Evolutionary conservation across 305 asterid species (phyloP), one percentile per base, ranked within the genome.

Genomic region (Fraxinus ornus): DNA sequence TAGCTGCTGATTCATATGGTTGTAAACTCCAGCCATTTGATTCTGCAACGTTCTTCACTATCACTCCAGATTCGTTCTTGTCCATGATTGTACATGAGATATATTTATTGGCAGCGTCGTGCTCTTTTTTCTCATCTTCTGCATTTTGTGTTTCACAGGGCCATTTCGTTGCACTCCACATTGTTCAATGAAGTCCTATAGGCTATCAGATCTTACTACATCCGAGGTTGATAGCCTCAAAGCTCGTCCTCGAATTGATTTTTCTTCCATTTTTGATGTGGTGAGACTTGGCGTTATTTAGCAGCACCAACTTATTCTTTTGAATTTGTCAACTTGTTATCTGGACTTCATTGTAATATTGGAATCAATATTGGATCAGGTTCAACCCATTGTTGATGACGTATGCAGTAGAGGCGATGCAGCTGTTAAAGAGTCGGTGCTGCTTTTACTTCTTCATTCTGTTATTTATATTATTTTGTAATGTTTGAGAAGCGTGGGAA

Each of bases 381-480:
- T 96, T 88, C 97, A 96, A 74, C 99, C 98, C 83, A 96, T 96
- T 87, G 97, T 96, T 83, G 98, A 96, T 79, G 98, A 93, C 81
- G 90, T 96, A 3, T 90, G 94, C 82, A 85, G 79, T 73, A 89
- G 94, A 89, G 99, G 99, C 44, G 98, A 96, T 89, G 91, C 91
- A n/a, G 98, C 99, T 76, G 97, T 96, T 80, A 93, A 92, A 87
- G 99, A 96, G 98, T 96, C 83, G 74, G 98, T 88, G 83, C 88
- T 86, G 88, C 82, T 79, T 80, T 84, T 76, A 57, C 85, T 84
- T 80, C 36, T 75, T 82, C 52, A 66, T 64, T 80, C 39, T 80
- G 68, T 64, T 84, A 72, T 68, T 70, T 79, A 30, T 57, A 79
- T 84, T 28, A 47, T 72, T 33, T 81, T 81, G 72, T 85, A 33